These are phyloP conservation scores for Choiromyces venosus DNA, from an alignment of 495 filamentous ascomycete species.

Conservation along the genomic window DNA sequence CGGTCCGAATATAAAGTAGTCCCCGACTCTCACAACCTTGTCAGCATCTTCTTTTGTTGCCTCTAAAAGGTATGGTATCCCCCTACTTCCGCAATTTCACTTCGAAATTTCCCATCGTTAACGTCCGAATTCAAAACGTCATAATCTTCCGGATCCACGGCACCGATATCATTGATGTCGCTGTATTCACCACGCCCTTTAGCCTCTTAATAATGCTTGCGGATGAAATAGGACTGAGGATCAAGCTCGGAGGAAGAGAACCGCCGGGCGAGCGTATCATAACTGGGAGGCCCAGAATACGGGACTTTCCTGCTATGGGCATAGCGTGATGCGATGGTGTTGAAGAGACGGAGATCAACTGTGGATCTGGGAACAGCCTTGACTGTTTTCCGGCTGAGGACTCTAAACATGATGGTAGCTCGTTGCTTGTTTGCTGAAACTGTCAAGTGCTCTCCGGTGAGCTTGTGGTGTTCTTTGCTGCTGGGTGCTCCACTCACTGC, in stretches of 20 bases:
- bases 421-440: too few relatives aligned
- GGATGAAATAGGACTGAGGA: constrained; percentile 1
- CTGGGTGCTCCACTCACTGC: too few relatives aligned
- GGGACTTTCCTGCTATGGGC: constrained; percentile 3
- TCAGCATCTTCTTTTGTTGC: too few relatives aligned
- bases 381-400: constrained; percentile 1
- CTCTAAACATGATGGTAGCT: too few relatives aligned
- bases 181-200: constrained; percentile 3
- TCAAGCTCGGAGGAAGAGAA: constrained; percentile 7
- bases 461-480: too few relatives aligned
- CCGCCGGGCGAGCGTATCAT: constrained; percentile 1
- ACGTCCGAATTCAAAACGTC: constrained; percentile 17
- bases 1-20: too few relatives aligned
- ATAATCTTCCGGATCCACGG: constrained; percentile 7
- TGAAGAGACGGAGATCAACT: too few relatives aligned
- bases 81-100: too few relatives aligned
- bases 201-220: constrained; percentile 4
- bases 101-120: constrained; percentile 8
- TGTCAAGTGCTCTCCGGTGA: too few relatives aligned
- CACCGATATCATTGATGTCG: constrained; percentile 12
- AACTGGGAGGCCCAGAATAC: constrained; percentile 8
- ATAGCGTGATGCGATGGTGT: too few relatives aligned
- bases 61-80: too few relatives aligned
- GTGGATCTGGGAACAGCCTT: constrained; percentile 10
- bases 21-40: too few relatives aligned